Conservation (phyloP, 192 early-diverging fungal species). For the Coemansia sp. region DNA sequence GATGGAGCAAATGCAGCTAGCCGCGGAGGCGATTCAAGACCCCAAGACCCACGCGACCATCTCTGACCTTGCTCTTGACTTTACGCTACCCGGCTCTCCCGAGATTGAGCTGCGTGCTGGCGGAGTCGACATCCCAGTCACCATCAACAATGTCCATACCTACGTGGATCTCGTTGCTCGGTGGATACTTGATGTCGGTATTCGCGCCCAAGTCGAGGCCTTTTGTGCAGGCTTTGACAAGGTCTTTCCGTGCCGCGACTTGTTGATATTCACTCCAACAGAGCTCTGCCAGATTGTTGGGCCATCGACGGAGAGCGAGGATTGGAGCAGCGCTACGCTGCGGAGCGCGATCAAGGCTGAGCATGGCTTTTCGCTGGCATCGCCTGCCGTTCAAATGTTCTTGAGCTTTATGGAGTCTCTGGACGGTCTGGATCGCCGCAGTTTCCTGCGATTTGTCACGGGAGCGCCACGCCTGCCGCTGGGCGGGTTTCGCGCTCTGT, state of each 20-base stretch:
- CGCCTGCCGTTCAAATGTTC: constrained; percentile 64
- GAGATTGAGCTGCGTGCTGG: constrained; percentile 61
- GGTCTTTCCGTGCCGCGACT: constrained; percentile 70
- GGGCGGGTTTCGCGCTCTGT: constrained; percentile 81
- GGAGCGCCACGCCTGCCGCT: constrained; percentile 87
- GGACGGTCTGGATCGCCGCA: constrained; percentile 59
- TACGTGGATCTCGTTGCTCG: constrained; percentile 71
- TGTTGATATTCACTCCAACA: constrained; percentile 66
- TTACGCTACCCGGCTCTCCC: constrained; percentile 82
- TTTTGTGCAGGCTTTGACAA: constrained; percentile 80
- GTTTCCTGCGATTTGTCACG: constrained; percentile 84
- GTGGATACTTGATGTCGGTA: constrained; percentile 62
- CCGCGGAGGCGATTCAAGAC: constrained; percentile 54
- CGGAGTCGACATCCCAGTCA: constrained; percentile 68
- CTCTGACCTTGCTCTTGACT: constrained; percentile 76
- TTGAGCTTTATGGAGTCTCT: constrained; percentile 69
- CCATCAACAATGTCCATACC: constrained; percentile 74
- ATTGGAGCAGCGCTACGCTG: constrained; percentile 74
- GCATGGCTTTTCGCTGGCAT: constrained; percentile 78
- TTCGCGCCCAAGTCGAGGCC: constrained; percentile 67
- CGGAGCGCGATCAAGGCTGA: constrained; percentile 73
- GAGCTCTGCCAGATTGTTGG: constrained; percentile 75
- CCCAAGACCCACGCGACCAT: constrained; percentile 47
- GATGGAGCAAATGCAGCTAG: constrained; percentile 44
- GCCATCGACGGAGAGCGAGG: constrained; percentile 60